Conservation (phyloP, 2,329 filamentous ascomycete genomes). For the Colletotrichum magnum region DNA sequence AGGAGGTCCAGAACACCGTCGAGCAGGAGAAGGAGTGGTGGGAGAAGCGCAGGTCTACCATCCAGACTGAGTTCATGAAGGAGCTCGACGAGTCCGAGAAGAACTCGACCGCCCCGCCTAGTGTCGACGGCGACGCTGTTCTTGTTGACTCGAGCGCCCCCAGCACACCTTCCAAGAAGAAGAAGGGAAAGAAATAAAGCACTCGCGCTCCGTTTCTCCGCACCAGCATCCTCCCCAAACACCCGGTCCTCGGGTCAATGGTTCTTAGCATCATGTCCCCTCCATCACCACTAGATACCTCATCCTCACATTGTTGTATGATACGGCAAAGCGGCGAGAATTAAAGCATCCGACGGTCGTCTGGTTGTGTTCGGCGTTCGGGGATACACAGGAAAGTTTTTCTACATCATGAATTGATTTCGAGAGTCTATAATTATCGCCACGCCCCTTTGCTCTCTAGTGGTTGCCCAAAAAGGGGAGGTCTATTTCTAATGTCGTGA, state of each 20-base stretch:
- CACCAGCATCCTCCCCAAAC: neutral
- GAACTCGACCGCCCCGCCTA: constrained; percentile 57
- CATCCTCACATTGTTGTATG: constrained; percentile 18
- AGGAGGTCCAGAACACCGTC: constrained; percentile 80
- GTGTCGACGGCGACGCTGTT: constrained; percentile 84
- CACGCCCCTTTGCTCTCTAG: neutral
- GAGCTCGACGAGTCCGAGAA: constrained; percentile 80
- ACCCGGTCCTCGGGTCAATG: neutral
- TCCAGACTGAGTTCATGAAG: constrained; percentile 85
- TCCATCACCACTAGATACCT: constrained; percentile 35
- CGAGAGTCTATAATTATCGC: constrained; percentile 7
- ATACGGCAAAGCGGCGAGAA: constrained; percentile 25
- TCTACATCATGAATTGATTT: constrained; percentile 30
- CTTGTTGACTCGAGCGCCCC: constrained; percentile 75
- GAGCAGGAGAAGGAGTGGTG: constrained; percentile 90
- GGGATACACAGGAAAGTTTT: constrained; percentile 3
- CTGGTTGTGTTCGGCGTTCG: constrained; percentile 34
- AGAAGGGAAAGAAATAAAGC: constrained; percentile 74
- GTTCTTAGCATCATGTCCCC: constrained; percentile 2
- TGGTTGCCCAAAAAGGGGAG: neutral
- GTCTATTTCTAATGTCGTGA: constrained; percentile 26
- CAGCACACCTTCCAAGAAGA: constrained; percentile 67
- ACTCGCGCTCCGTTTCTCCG: neutral
- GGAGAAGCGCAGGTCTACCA: constrained; percentile 83
- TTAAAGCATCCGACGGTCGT: constrained; percentile 32